Evolutionary conservation across 1,139 yeast genomes (phyloP), one percentile per base, ranked within the genome.

Genomic region (Debaryomycetaceae sp.): DNA sequence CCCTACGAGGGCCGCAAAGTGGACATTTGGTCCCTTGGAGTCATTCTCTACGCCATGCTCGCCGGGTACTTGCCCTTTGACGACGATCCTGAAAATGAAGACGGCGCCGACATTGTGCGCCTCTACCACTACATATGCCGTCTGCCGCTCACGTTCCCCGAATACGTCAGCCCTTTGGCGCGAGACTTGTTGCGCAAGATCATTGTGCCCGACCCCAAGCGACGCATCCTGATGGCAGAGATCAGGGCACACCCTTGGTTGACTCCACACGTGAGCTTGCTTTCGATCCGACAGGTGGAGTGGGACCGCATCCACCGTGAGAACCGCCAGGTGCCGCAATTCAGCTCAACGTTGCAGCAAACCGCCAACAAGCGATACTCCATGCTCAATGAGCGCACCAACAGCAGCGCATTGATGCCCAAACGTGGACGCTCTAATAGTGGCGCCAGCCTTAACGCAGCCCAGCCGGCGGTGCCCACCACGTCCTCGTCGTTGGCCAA

Each of bases 1-100:
- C 91, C 93, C 14, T 91, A 91, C 53, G 88, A 83, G 45, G 96
- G 96, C n/a, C 74, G 88, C 41, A 88, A 85, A 54, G 96, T 86
- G 16, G 98, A 91, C 56, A 83, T 89, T 27, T 91, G 98, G 98
- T 86, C 96, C 1, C 77, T 95, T 45, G 98, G 98, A 35, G 91
- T 93, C 24, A 91, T 91, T 35, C 63, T 91, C 29, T 91, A 88
- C 52, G 97, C 98, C 10, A 91, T 93, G 96, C 68, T 93, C 30
- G 88, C 98, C 0, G 99, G 99, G 1, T 93, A 91, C 53, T 69
- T 91, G 41, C 99, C 99, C 2, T 91, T 88, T 66, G 99, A 91
- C 53, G 98, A 91, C 56, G 99, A 91, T 54, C 94, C 96, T 18
- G 82, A 83, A 34, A 91, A 93, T 53, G 97, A 96, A 25, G 96